These are phyloP conservation scores for Artemisia tridentata DNA, from an alignment of 129 eudicot species.

Conservation along the genomic window DNA sequence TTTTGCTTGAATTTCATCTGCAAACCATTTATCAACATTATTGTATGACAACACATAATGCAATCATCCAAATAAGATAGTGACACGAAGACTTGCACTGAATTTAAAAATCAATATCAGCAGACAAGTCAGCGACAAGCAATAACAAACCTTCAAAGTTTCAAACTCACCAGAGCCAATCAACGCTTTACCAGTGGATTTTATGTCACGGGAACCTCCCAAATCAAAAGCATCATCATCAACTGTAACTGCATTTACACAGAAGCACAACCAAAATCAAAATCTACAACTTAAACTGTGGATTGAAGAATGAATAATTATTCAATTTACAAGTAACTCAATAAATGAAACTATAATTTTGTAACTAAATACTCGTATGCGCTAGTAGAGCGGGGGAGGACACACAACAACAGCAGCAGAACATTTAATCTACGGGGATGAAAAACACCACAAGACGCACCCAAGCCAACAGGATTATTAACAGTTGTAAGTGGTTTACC, in stretches of 20 bases:
- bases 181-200: constrained; percentile 8
- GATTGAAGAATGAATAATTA: too few species aligned
- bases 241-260: constrained; percentile 15
- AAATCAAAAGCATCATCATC: constrained; percentile 14
- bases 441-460: too few species aligned
- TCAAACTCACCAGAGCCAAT: constrained; percentile 17
- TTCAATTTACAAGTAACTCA: too few species aligned
- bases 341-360: too few species aligned
- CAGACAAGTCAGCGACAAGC: not conserved
- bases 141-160: constrained; percentile 7
- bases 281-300: too few species aligned
- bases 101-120: not conserved
- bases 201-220: constrained; percentile 20
- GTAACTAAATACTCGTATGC: too few species aligned
- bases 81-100: not conserved
- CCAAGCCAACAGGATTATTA: too few species aligned
- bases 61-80: not conserved
- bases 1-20: constrained; percentile 30
- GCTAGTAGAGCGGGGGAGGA: too few species aligned
- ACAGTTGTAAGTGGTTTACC: too few species aligned
- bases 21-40: constrained; percentile 4
- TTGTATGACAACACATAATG: not conserved
- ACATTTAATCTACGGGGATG: too few species aligned
- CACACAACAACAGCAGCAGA: too few species aligned
- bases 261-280: too few species aligned